A percentile compares a stretch with the other conserved stretches of the same genome.
phyloP scores from a whole-genome alignment of 352 stramenopile genomes.

The Phytophthora citricola region DNA sequence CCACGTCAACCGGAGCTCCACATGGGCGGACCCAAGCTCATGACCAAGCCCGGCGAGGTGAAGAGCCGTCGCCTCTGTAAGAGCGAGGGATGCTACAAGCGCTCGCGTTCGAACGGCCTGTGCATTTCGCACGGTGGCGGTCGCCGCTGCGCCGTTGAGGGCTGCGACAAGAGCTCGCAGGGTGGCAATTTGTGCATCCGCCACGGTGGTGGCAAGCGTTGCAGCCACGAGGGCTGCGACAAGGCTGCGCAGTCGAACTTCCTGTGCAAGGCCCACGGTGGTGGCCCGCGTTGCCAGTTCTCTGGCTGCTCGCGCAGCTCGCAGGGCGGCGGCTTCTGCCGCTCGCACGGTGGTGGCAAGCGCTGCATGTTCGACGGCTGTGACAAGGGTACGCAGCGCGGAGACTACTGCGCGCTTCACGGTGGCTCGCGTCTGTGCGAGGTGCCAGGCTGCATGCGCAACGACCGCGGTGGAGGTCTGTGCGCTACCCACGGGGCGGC shows the following conservation, averaged over 20 bases:
- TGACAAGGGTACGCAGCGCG: constrained; percentile 88
- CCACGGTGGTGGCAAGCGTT: constrained; percentile 86
- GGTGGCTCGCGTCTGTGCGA: constrained; percentile 87
- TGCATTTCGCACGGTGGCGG: constrained; percentile 89
- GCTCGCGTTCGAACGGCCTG: constrained; percentile 84
- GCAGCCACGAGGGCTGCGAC: constrained; percentile 76
- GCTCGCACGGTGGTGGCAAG: constrained; percentile 88
- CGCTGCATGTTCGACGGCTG: constrained; percentile 85
- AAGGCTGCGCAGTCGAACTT: constrained; percentile 88
- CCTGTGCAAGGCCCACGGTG: constrained; percentile 88
- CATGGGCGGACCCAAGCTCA: constrained; percentile 14
- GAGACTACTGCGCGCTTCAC: constrained; percentile 87
- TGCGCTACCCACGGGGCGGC: constrained; percentile 81
- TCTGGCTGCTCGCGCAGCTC: constrained; percentile 71
- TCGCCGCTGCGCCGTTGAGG: constrained; percentile 75
- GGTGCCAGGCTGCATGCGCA: constrained; percentile 80
- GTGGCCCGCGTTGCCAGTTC: constrained; percentile 80
- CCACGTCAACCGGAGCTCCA: constrained; percentile 30
- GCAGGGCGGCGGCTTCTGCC: constrained; percentile 83
- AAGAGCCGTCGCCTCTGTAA: constrained; percentile 72
- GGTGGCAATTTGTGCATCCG: constrained; percentile 87
- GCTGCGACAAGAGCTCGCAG: constrained; percentile 85
- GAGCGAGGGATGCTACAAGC: constrained; percentile 84
- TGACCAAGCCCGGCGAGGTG: constrained; percentile 22
- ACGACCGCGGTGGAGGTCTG: constrained; percentile 82